Evolutionary conservation across 1,284 basidiomycete species (phyloP).

Genomic region (Cyathus olla): DNA sequence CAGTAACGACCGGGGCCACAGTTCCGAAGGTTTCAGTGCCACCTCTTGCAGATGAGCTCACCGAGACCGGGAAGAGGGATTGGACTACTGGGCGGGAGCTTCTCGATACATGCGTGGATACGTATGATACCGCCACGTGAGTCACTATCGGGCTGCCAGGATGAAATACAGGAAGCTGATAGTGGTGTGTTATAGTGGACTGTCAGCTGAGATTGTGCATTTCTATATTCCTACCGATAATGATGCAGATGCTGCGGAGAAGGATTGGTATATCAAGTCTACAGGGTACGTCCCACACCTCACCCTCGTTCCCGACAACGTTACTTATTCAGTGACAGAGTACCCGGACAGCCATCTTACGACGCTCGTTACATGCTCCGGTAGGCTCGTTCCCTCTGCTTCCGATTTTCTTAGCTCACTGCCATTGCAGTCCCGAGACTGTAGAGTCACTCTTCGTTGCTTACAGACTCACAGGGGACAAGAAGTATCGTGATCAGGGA

Average conservation of each 20-base stretch:
- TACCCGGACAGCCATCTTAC: conserved; percentile 61
- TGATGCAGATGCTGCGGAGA: conserved; percentile 42
- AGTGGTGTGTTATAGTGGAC: conserved; percentile 61
- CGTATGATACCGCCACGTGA: conserved; percentile 83
- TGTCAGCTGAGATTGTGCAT: conserved; percentile 88
- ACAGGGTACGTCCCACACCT: conserved; percentile 53
- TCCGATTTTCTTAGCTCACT: conserved; percentile 2
- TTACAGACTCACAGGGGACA: conserved; percentile 88
- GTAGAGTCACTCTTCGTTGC: conserved; percentile 95
- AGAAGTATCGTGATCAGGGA: conserved; percentile 85
- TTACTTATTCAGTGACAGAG: conserved; percentile 36
- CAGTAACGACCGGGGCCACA: conserved; percentile 67
- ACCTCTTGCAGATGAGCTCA: conserved; percentile 61
- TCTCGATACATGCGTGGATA: conserved; percentile 84
- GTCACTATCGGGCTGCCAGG: conserved; percentile 29
- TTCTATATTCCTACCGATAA: conserved; percentile 70
- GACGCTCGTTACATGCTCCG: conserved; percentile 94
- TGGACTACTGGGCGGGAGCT: conserved; percentile 84
- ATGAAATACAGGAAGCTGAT: not conserved
- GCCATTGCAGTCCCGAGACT: conserved; percentile 83
- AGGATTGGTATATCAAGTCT: conserved; percentile 93
- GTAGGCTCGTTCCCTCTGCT: conserved; percentile 41
- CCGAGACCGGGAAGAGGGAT: conserved; percentile 69
- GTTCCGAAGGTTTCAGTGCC: conserved; percentile 60
- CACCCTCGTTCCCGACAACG: not conserved